phyloP scores from a whole-genome alignment of 805 yeast genomes.

The Grigorovia jiainica region DNA sequence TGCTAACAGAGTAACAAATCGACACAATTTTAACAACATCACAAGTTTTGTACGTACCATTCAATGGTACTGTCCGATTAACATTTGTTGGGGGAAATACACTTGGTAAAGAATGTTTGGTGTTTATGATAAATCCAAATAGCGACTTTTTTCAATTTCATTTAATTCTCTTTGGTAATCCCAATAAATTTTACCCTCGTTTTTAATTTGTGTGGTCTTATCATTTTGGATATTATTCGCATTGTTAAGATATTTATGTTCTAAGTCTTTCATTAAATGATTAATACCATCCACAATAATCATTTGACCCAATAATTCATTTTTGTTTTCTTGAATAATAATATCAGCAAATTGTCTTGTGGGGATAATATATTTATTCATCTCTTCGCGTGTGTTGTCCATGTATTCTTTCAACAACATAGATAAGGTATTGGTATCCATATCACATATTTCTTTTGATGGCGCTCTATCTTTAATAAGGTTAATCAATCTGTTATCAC shows the following conservation, averaged over 20 bases:
- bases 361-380: slow-evolving; percentile 24
- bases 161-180: slow-evolving; percentile 24
- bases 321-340: slow-evolving; percentile 22
- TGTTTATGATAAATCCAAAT: slow-evolving; percentile 25
- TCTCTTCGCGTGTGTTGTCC: slow-evolving; percentile 24
- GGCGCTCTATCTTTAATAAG: slow-evolving; percentile 39
- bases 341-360: slow-evolving; percentile 25
- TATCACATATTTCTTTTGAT: slow-evolving; percentile 7
- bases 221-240: neutral
- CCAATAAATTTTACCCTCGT: slow-evolving; percentile 13
- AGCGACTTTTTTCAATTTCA: slow-evolving; percentile 26
- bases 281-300: slow-evolving; percentile 27
- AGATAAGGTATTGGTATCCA: slow-evolving; percentile 7
- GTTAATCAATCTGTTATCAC: slow-evolving; percentile 75
- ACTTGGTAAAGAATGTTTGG: too few relatives aligned
- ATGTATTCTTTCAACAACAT: slow-evolving; percentile 20
- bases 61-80: too few relatives aligned
- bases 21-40: too few relatives aligned
- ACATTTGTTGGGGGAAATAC: too few relatives aligned
- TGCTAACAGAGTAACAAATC: neutral
- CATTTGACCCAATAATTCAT: slow-evolving; percentile 20
- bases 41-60: too few relatives aligned
- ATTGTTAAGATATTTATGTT: slow-evolving; percentile 8
- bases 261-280: slow-evolving; percentile 17
- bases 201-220: too few relatives aligned